Base-by-base conservation (phyloP, 1,139 yeast species). In the Diutina rugosa region DNA sequence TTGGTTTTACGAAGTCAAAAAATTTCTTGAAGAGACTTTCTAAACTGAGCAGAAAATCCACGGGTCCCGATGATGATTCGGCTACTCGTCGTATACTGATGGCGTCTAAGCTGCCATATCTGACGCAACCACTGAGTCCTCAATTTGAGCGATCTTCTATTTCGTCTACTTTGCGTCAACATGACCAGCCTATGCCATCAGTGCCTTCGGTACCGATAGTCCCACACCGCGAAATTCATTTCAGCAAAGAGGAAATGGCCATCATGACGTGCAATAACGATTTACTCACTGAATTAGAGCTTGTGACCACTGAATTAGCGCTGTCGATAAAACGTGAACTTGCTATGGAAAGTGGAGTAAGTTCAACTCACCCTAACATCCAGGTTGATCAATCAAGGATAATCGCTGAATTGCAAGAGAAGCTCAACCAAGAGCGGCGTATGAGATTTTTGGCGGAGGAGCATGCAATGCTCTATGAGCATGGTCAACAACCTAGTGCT, bases 281-380 rank as follows among this genome's bases (percentile, higher is more conserved):
- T 44, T 68, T 87, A 52, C 72, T 85, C 62, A 76, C 78, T 59
- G 93, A 87, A 65, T 69, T 87, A 55, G 85, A 84, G 59, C 65
- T 85, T 45, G 84, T 87, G 0, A 84, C 91, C 2, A 78, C 80
- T 26, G 95, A 87, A 64, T 72, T 87, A 56, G 91, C 90, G 0
- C 79, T 82, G 28, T 83, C 90, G 0, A 84, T 87, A 56, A 78
- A 80, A 56, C 72, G 93, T 55, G 95, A 87, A 66, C 72, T 85
- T 30, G 67, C 72, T 8, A 65, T 86, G 51, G 90, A 85, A 63
- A 21, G 12, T 21, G 38, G 44, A 9, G 51, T 16, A 9, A 26
- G 5, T 14, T 35, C 21, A 16, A 41, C n/a, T n/a, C 18, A 28
- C 52, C 61, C 1, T 56, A 58, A 6, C 55, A 41, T 12, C 57